These are phyloP conservation scores for Acanthamoeba culbertsoni DNA, from an alignment of 208 protist species.

Conservation along the genomic window DNA sequence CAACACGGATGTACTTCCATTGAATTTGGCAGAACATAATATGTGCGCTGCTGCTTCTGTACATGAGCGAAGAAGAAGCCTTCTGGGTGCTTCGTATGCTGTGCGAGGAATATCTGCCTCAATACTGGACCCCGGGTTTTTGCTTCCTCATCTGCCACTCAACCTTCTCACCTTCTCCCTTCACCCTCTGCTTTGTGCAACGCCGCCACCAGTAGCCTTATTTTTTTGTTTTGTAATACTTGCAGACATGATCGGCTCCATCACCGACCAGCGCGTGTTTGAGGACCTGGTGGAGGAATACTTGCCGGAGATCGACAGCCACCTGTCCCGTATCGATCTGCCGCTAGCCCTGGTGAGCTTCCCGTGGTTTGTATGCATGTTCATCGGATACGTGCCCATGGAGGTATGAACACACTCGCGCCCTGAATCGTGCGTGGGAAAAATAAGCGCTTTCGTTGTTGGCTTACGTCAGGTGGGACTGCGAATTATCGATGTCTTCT, in stretches of 20 bases:
- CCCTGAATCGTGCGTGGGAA: neutral
- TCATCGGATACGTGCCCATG: constrained; percentile 69
- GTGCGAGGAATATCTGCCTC: constrained; percentile 74
- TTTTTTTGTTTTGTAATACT: neutral
- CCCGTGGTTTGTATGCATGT: constrained; percentile 82
- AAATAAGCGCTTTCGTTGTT: neutral
- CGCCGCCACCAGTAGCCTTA: neutral
- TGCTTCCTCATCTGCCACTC: neutral
- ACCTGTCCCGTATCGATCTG: neutral
- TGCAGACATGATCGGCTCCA: constrained; percentile 55
- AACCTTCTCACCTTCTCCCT: neutral
- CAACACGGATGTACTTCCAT: neutral
- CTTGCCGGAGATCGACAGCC: constrained; percentile 12
- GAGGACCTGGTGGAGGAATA: constrained; percentile 55
- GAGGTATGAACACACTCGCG: constrained; percentile 56
- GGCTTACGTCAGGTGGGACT: constrained; percentile 60
- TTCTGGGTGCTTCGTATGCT: constrained; percentile 80
- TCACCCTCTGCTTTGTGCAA: neutral
- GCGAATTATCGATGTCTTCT: constrained; percentile 78
- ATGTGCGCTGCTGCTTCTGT: constrained; percentile 70
- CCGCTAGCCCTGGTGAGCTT: constrained; percentile 53
- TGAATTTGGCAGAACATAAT: constrained; percentile 70
- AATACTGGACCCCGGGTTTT: constrained; percentile 33
- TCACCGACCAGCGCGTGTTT: constrained; percentile 48
- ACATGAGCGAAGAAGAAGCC: constrained; percentile 78